Base-by-base conservation (phyloP, 148 eudicot genomes). In the Silene conica region DNA sequence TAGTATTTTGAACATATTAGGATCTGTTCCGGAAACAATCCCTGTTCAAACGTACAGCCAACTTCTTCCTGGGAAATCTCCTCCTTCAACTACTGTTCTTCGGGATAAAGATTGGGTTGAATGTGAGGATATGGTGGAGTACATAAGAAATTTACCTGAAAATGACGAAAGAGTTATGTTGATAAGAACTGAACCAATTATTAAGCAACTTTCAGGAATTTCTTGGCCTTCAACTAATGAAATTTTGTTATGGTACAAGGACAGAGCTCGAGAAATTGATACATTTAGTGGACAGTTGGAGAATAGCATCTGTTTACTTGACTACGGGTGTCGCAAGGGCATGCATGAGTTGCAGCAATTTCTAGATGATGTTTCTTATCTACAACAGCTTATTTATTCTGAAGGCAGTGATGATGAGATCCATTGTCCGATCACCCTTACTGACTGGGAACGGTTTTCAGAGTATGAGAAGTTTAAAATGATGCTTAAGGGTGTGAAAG, bases 21-120 rank as follows among this genome's bases (percentile, higher is more conserved):
- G 89, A 78, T 90, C 97, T 76, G 84, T 95, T 69, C 98, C 98
- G 75, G 98, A 92, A 82, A 95, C 98, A 48, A 85, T 92, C 66
- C 93, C 87, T 13, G 93, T 95, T 58, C 96, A 95, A 79, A 78
- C 97, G 55, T 95, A 95, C 84, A 86, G 86, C 31, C 98, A 92
- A 74, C 93, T 95, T 69, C 98, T 95, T 87, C 98, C 97, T 74
- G 96, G 96, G 69, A 78, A 77, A 76, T 82, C 96, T 79, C 89
- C 93, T 60, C 97, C 92, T 78, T 65, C 88, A 66, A 77, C 80
- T 88, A 77, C 85, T 77, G 58, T 76, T 83, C 73, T 90, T 73
- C 85, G 98, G 77, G 96, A 87, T 72, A 85, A 83, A 77, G 98
- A 95, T 79, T 95, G 98, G 98, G 96, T 95, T 82, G 98, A 95